A percentile compares a stretch with the other conserved stretches of the same genome.
phyloP scores from a whole-genome alignment of 2,329 filamentous ascomycete genomes.

The Penicillium sp. region DNA sequence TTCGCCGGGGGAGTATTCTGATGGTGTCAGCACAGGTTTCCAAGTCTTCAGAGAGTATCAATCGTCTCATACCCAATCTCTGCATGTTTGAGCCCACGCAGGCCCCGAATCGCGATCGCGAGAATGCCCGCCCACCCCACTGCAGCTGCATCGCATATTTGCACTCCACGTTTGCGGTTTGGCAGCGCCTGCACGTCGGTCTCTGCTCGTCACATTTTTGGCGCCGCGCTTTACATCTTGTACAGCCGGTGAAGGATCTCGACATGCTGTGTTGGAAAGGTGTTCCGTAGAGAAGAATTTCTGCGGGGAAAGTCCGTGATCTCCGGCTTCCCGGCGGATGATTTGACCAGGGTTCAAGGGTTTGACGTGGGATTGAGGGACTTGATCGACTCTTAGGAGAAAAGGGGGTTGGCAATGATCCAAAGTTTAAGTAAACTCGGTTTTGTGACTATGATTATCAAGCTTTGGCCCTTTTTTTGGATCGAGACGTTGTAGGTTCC shows the following conservation, averaged over 20 bases:
- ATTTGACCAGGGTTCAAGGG: not conserved
- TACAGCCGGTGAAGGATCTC: constrained; percentile 43
- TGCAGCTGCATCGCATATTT: constrained; percentile 41
- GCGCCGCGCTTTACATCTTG: constrained; percentile 42
- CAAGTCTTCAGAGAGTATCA: not conserved
- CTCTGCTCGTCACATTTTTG: constrained; percentile 45
- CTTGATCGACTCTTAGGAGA: not conserved
- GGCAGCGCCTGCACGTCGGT: constrained; percentile 40
- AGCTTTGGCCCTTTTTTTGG: not conserved
- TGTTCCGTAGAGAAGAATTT: constrained; percentile 11
- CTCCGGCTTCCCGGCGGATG: constrained; percentile 15
- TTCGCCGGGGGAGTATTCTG: constrained; percentile 39
- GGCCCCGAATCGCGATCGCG: constrained; percentile 36
- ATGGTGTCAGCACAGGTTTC: not conserved
- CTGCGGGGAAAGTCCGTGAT: constrained; percentile 19
- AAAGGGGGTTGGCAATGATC: not conserved
- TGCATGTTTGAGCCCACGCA: constrained; percentile 35
- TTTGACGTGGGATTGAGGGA: not conserved
- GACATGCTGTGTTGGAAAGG: constrained; percentile 26
- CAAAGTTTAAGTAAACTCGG: not conserved
- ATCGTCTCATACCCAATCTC: constrained; percentile 29
- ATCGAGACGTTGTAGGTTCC: not conserved
- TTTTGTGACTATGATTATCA: not conserved
- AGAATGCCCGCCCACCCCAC: constrained; percentile 42
- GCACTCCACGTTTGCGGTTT: constrained; percentile 35